A percentile compares a stretch with the other conserved stretches of the same genome.
Evolutionary conservation across 2,329 filamentous ascomycete species (phyloP).

Genomic region (Ceratocystis harringtonii): DNA sequence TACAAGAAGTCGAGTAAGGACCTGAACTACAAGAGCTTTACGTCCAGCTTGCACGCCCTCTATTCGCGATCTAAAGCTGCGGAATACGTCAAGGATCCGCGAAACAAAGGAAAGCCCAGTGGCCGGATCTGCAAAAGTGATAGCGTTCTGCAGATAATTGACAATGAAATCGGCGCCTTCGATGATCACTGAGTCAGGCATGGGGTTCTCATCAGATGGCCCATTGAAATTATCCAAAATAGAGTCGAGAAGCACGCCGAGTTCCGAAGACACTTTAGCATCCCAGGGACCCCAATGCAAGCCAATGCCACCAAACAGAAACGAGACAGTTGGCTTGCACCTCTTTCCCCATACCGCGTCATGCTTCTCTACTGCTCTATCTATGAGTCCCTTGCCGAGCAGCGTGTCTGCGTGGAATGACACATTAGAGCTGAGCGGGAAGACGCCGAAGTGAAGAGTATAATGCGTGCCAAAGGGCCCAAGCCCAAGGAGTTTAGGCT

Average conservation of each 20-base stretch:
- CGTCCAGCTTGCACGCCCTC: conserved; percentile 21
- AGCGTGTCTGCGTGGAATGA: conserved; percentile 47
- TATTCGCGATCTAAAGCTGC: conserved; percentile 25
- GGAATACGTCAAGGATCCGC: conserved; percentile 31
- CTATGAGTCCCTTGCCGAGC: conserved; percentile 39
- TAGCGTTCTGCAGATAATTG: conserved; percentile 31
- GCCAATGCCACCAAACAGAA: conserved; percentile 33
- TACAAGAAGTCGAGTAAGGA: conserved; percentile 27
- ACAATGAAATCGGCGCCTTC: conserved; percentile 33
- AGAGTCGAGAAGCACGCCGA: conserved; percentile 47
- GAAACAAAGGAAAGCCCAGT: conserved; percentile 29
- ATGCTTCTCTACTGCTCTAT: conserved; percentile 25
- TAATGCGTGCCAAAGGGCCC: conserved; percentile 47
- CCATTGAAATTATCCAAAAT: conserved; percentile 33
- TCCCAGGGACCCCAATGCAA: conserved; percentile 44
- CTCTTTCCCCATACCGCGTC: conserved; percentile 21
- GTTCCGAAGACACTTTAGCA: conserved; percentile 42
- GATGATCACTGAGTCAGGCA: conserved; percentile 20
- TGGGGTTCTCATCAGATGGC: conserved; percentile 8
- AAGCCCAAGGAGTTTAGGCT: conserved; percentile 33
- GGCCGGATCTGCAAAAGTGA: conserved; percentile 27
- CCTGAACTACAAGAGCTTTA: conserved; percentile 24
- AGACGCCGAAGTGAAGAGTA: conserved; percentile 46
- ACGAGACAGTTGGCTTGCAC: conserved; percentile 26
- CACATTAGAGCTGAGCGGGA: conserved; percentile 39